Evolutionary conservation across 768 basidiomycete genomes (phyloP), one percentile per base, ranked within the genome.

Genomic region (Peribolospora kevripleyi): DNA sequence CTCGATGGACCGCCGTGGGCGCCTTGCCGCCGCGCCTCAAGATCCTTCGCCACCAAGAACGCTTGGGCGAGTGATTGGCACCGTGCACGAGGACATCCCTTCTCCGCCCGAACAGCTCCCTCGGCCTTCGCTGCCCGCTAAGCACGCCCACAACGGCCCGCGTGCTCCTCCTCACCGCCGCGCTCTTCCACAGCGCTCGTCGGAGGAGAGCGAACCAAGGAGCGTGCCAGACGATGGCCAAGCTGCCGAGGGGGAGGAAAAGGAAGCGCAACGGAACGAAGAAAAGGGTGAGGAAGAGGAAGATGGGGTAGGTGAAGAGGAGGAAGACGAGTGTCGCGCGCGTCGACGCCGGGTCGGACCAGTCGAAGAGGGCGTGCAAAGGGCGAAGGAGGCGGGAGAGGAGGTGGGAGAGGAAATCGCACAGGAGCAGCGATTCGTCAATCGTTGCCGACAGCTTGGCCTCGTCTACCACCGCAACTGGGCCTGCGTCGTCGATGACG

Each of bases 221-320:
- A 9, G 61, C 56, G 49, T 61, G 47, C 64, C 65, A 61, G 8
- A 64, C 41, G 51, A 64, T 55, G 8, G 53, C 57, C 38, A 61
- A n/a, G 14, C 57, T 55, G 7, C 61, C 61, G 13, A 51, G 11
- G 43, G 58, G 6, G 48, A 62, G 61, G 49, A 61, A 55, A 10
- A 65, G 51, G 54, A 56, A 52, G 6, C 55, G 51, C 6, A 62
- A 48, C 3, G 64, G 60, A 42, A 63, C 47, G 45, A 61, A 46
- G 46, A 50, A 59, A 25, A 25, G 25, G 0, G 60, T 61, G 7
- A 61, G 13, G 54, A 56, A 13, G 41, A 64, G 61, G 42, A 60
- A 63, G 50, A 60, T 52, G 6, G 64, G 64, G 52, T 64, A 64
- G n/a, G 62, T 62, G 0, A 63, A 62, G 25, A 65, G 6, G 49